Evolutionary conservation across 495 filamentous ascomycete genomes (phyloP), one percentile per base, ranked within the genome.

Genomic region (Penicillium ochrochloron): DNA sequence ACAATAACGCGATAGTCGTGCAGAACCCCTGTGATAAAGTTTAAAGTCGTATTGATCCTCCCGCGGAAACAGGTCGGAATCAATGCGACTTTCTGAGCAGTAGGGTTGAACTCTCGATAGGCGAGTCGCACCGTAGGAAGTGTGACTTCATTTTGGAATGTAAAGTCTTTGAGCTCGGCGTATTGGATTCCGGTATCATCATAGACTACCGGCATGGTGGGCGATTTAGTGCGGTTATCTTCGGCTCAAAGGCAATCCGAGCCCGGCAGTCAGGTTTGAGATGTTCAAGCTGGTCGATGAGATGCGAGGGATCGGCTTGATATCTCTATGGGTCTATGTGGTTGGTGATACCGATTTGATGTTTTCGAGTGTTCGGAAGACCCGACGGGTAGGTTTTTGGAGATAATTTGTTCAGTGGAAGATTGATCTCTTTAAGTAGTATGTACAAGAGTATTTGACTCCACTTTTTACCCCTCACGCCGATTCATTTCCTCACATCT

Each of bases 1-100:
- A 90, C 79, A 59, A 90, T 80, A 53, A 90, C 86, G 60, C 84
- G 82, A 57, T 80, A 70, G 6, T 83, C 79, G 59, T 77, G 75
- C 25, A 89, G 73, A 0, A 78, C 77, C 48, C 82, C 84, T 17
- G 81, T 71, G 35, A 81, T 76, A 55, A 84, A 83, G 56, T 70
- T 80, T 15, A 77, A 65, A 8, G 82, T 83, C 0, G 61, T 62
- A 14, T 79, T 71, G 37, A 85, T 73, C 42, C 71, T 70, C 25
- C 83, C 83, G 5, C 78, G 77, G 42, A 79, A 84, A 63, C 82
- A 85, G 6, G 83, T 85, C 21, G 77, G 78, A 29, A 84, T 74
- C 34, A 83, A 63, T n/a, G 72, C 77, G 2, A 54, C 66, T 51
- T 82, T 80, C 6, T 63, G 53, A 8, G 70, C 67, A 4, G 65